These are phyloP conservation scores for Ogataea methanolica DNA, from an alignment of 805 yeast genomes.

Conservation along the genomic window DNA sequence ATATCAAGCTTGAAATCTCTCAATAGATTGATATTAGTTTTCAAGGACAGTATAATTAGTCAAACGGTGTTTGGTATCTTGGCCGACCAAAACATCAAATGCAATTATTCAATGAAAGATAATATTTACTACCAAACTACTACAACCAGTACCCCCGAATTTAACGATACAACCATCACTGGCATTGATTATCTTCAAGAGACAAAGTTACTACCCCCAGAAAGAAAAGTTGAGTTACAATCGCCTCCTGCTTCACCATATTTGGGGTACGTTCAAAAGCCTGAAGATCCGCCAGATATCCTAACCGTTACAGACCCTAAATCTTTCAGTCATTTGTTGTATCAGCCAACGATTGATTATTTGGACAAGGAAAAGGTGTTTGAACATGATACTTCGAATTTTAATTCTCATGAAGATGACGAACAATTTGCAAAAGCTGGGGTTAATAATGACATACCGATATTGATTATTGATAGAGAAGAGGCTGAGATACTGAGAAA, in stretches of 20 bases:
- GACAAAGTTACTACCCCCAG: constrained; percentile 21
- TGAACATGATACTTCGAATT: not conserved
- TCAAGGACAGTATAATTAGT: constrained; percentile 15
- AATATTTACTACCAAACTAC: constrained; percentile 3
- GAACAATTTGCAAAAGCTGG: constrained; percentile 5
- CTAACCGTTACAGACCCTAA: constrained; percentile 27
- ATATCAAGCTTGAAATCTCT: constrained; percentile 23
- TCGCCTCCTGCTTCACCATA: constrained; percentile 35
- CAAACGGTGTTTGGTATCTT: constrained; percentile 11
- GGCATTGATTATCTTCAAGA: not conserved
- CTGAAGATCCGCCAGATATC: constrained; percentile 31
- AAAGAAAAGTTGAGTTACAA: constrained; percentile 26
- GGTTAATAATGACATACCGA: constrained; percentile 17
- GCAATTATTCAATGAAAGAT: constrained; percentile 19
- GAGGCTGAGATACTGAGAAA: constrained; percentile 24
- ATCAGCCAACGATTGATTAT: constrained; percentile 20
- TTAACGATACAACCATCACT: too few relatives aligned
- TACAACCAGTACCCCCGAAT: not conserved
- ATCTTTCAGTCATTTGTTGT: constrained; percentile 26
- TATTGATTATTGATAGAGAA: constrained; percentile 24
- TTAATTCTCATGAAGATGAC: not conserved
- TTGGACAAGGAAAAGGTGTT: constrained; percentile 17
- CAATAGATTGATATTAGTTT: constrained; percentile 24
- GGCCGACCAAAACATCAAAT: constrained; percentile 14
- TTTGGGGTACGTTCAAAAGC: constrained; percentile 26